These are phyloP conservation scores for Triangularia setosa DNA, from an alignment of 2,329 filamentous ascomycete genomes.

Conservation along the genomic window DNA sequence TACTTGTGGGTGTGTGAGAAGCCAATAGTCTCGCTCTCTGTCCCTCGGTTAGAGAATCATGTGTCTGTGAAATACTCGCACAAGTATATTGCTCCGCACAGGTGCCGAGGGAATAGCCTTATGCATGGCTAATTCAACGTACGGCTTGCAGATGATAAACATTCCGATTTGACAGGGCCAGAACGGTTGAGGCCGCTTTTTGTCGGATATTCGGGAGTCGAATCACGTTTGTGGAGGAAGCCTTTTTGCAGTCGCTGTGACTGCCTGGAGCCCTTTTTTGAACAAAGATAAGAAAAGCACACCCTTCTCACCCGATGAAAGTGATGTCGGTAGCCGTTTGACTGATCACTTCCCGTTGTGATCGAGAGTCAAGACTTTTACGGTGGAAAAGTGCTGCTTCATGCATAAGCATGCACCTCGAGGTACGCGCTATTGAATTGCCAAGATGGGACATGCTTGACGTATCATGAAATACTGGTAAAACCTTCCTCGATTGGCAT, in stretches of 20 bases:
- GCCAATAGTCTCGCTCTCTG: neutral
- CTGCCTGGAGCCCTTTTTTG: neutral
- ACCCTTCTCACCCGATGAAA: neutral
- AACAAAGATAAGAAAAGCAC: neutral
- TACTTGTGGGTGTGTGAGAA: neutral
- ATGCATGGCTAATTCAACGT: neutral
- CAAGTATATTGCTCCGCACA: neutral
- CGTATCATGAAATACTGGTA: neutral
- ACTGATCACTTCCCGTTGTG: neutral
- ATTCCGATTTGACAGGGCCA: neutral
- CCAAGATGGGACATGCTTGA: neutral
- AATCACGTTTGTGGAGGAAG: neutral
- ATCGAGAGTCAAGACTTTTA: neutral
- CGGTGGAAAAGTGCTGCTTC: neutral
- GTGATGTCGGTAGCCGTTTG: neutral
- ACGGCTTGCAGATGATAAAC: neutral
- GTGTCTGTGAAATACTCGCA: neutral
- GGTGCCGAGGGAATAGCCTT: neutral
- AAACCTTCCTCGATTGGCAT: neutral
- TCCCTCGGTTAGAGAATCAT: neutral
- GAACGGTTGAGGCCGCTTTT: neutral
- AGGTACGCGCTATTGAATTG: neutral
- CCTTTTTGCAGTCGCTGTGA: neutral
- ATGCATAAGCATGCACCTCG: neutral
- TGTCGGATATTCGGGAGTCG: neutral